Conservation (phyloP, 2,329 filamentous ascomycete species). For the Diplocarpon rosae region DNA sequence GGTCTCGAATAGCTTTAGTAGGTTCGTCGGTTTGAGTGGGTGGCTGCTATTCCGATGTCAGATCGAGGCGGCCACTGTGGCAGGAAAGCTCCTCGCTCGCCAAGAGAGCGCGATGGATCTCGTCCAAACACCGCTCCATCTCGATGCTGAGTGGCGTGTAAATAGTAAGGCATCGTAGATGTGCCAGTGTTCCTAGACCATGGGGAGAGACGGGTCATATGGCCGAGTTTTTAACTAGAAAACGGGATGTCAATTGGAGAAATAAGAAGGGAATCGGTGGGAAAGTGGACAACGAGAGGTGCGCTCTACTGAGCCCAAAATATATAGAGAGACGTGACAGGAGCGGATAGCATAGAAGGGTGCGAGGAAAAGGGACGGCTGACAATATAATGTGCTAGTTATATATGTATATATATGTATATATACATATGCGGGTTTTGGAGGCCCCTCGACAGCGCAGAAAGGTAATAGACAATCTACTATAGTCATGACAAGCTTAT, state of each 20-base stretch:
- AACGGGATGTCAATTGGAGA: not conserved
- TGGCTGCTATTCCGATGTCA: constrained; percentile 20
- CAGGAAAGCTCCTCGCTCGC: not conserved
- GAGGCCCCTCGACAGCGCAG: no score
- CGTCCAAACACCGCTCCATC: not conserved
- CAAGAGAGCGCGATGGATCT: not conserved
- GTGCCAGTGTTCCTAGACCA: constrained; percentile 9
- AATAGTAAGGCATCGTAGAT: not conserved
- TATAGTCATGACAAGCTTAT: no score
- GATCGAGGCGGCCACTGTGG: constrained; percentile 2
- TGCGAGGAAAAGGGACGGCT: no score
- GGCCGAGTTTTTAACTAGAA: constrained; percentile 6
- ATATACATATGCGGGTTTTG: no score
- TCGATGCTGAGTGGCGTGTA: not conserved
- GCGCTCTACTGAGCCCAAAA: no score
- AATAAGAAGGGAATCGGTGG: not conserved
- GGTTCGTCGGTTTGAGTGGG: constrained; percentile 17
- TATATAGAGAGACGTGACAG: no score
- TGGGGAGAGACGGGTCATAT: constrained; percentile 15
- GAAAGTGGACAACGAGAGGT: not conserved
- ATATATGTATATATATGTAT: no score
- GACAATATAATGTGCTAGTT: no score
- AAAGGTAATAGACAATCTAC: no score
- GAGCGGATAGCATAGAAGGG: no score
- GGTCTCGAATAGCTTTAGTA: not conserved